Evolutionary conservation across 1,284 basidiomycete species (phyloP).

Genomic region (Rhodotorula sp.): DNA sequence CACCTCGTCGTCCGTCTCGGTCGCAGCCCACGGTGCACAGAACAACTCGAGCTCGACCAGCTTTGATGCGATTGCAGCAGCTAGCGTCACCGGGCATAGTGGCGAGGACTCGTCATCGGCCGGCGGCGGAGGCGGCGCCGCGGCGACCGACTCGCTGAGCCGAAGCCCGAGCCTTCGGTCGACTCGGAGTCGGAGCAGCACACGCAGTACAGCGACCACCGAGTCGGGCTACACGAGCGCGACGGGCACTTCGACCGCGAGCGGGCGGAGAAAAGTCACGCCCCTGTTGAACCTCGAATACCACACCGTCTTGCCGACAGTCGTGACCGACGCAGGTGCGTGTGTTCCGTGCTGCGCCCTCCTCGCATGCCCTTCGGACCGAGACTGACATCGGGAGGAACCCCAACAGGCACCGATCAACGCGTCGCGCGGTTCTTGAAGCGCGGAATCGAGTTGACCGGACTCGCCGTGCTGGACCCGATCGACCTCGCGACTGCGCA

Average conservation of each 20-base stretch:
- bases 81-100: constrained; percentile 4
- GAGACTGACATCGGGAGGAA: neutral
- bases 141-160: neutral
- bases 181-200: constrained; percentile 7
- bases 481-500: constrained; percentile 52
- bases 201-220: neutral
- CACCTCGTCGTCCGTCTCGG: neutral
- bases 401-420: constrained; percentile 73
- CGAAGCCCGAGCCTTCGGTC: constrained; percentile 4
- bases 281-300: constrained; percentile 71
- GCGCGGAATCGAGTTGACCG: constrained; percentile 57
- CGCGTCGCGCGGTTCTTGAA: constrained; percentile 87
- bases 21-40: neutral
- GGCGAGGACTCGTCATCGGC: neutral
- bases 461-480: constrained; percentile 49
- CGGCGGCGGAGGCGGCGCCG: neutral
- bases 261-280: constrained; percentile 65
- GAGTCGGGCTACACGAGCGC: constrained; percentile 4
- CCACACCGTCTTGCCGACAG: constrained; percentile 88
- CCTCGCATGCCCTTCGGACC: no score
- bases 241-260: constrained; percentile 50
- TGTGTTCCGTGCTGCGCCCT: no score
- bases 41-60: neutral
- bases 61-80: constrained; percentile 37
- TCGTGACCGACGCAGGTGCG: constrained; percentile 69